Conservation (phyloP, 192 early-diverging fungal species). For the Backusella morwellensis region DNA sequence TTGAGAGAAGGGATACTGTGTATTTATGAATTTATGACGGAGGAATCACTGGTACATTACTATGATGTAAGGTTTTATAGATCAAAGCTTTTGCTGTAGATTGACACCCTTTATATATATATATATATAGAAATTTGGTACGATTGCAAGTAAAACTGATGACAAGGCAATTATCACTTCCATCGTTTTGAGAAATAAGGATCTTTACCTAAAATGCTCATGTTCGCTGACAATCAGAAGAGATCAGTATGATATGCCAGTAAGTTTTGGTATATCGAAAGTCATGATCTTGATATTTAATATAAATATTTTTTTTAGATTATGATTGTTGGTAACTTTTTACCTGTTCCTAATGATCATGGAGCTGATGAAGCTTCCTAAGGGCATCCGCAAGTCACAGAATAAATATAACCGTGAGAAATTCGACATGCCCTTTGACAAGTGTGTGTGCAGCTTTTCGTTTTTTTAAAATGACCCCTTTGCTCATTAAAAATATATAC, state of each 20-base stretch:
- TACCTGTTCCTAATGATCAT: background rate
- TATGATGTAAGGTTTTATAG: background rate
- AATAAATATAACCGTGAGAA: conserved; percentile 5
- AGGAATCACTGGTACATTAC: background rate
- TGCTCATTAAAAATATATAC: background rate
- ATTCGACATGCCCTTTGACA: background rate
- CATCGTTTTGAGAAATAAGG: background rate
- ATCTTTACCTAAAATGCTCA: background rate
- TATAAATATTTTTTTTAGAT: background rate
- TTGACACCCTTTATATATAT: too few relatives aligned
- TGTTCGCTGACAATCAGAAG: background rate
- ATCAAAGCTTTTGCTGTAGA: background rate
- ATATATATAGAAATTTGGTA: background rate
- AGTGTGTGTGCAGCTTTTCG: background rate
- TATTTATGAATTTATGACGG: conserved; percentile 4
- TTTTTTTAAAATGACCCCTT: background rate
- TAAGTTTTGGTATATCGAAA: background rate
- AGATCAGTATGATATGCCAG: background rate
- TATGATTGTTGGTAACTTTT: conserved; percentile 8
- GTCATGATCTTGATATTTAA: too few relatives aligned
- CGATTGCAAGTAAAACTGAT: background rate
- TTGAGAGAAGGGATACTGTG: background rate
- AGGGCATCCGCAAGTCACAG: background rate
- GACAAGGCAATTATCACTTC: background rate
- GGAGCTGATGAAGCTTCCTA: background rate